Evolutionary conservation across 1,139 yeast genomes (phyloP).

Genomic region (Taphrina betulina): DNA sequence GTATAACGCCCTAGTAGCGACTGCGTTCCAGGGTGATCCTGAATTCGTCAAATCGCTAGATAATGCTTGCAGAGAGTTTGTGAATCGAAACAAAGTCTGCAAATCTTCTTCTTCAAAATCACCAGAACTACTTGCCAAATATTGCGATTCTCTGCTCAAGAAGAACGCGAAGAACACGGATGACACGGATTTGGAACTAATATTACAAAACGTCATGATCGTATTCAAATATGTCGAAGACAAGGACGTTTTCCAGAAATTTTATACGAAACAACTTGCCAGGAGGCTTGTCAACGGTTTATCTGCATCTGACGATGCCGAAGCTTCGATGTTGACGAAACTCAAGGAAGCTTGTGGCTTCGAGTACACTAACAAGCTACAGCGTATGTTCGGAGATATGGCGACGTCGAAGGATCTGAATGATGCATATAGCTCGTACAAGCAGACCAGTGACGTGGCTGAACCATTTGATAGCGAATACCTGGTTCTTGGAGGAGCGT

Average conservation of each 20-base stretch:
- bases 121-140: constrained; percentile 83
- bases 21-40: constrained; percentile 72
- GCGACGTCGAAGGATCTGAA: constrained; percentile 80
- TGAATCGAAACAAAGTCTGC: constrained; percentile 81
- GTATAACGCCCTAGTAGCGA: constrained; percentile 64
- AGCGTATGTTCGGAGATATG: constrained; percentile 96
- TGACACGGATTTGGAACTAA: constrained; percentile 62
- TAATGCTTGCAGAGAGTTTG: constrained; percentile 74
- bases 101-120: constrained; percentile 63
- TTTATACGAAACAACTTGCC: constrained; percentile 85
- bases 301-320: constrained; percentile 79
- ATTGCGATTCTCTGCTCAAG: constrained; percentile 79
- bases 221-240: constrained; percentile 87
- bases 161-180: constrained; percentile 70
- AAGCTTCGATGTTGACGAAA: constrained; percentile 79
- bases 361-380: constrained; percentile 90
- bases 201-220: constrained; percentile 75
- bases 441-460: constrained; percentile 44
- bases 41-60: constrained; percentile 85
- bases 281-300: constrained; percentile 83
- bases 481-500: constrained; percentile 76
- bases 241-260: constrained; percentile 91
- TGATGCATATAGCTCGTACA: constrained; percentile 56
- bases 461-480: constrained; percentile 59
- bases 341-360: constrained; percentile 86